Evolutionary conservation across 2,329 filamentous ascomycete species (phyloP).

Genomic region (Trichophaea hybrida): DNA sequence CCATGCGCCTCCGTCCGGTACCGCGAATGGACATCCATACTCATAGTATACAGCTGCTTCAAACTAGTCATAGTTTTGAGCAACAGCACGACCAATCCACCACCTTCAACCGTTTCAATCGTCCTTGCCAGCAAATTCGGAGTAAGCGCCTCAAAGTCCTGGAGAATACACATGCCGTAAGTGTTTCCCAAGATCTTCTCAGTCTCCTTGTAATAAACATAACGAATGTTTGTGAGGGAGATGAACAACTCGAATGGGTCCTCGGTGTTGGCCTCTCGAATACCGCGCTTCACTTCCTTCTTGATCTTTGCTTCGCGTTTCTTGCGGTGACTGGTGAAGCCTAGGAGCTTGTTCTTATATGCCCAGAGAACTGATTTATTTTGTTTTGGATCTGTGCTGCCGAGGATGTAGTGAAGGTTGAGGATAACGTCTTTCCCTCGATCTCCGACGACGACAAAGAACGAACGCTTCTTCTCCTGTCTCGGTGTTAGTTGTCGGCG

Average conservation of each 20-base stretch:
- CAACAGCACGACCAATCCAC: slow-evolving; percentile 75
- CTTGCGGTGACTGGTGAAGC: slow-evolving; percentile 88
- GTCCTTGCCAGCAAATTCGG: slow-evolving; percentile 92
- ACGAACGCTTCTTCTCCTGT: slow-evolving; percentile 84
- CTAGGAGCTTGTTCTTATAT: slow-evolving; percentile 93
- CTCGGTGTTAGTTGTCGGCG: neutral
- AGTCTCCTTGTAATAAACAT: slow-evolving; percentile 99
- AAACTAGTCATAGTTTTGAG: slow-evolving; percentile 93
- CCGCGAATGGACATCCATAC: slow-evolving; percentile 94
- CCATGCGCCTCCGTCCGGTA: slow-evolving; percentile 93
- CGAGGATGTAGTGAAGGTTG: slow-evolving; percentile 84
- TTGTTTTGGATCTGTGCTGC: slow-evolving; percentile 75
- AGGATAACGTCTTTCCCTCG: slow-evolving; percentile 93
- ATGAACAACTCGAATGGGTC: slow-evolving; percentile 97
- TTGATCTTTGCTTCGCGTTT: slow-evolving; percentile 98
- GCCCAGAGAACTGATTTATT: slow-evolving; percentile 97
- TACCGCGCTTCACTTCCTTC: slow-evolving; percentile 90
- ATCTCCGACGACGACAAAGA: slow-evolving; percentile 94
- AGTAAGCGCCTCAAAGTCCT: slow-evolving; percentile 95
- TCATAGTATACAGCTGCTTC: slow-evolving; percentile 91
- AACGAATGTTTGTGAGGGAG: slow-evolving; percentile 89
- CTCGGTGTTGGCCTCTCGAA: slow-evolving; percentile 78
- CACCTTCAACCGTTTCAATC: slow-evolving; percentile 94
- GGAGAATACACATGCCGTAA: slow-evolving; percentile 94
- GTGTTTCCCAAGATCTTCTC: slow-evolving; percentile 98